Evolutionary conservation across 768 basidiomycete species (phyloP).

Genomic region (Paxillus involutus): DNA sequence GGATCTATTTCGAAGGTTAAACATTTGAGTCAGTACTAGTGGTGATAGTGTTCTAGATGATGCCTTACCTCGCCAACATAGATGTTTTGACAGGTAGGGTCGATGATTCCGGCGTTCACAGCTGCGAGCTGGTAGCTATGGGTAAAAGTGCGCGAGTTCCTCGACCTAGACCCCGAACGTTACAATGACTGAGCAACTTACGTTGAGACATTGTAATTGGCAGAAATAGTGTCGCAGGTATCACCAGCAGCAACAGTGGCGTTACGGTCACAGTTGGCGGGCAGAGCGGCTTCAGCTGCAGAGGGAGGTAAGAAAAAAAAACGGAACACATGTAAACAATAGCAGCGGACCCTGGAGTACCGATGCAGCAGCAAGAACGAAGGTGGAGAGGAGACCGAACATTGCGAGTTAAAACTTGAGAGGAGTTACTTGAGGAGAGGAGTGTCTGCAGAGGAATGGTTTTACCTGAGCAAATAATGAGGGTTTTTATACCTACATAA

Average conservation of each 20-base stretch:
- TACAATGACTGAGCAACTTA: slow-evolving; percentile 29
- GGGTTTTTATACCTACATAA: slow-evolving; percentile 19
- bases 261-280: slow-evolving; percentile 52
- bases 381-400: slow-evolving; percentile 16
- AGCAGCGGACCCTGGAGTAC: slow-evolving; percentile 16
- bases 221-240: slow-evolving; percentile 67
- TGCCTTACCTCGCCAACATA: slow-evolving; percentile 43
- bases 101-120: slow-evolving; percentile 48
- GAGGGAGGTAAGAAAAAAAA: slow-evolving; percentile 15
- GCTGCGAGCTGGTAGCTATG: slow-evolving; percentile 57
- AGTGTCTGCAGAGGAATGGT: background rate
- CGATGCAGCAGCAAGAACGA: slow-evolving; percentile 14
- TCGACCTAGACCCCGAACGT: background rate
- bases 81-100: slow-evolving; percentile 58
- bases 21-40: background rate
- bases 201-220: slow-evolving; percentile 60
- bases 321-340: background rate
- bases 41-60: background rate
- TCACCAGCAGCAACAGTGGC: slow-evolving; percentile 60
- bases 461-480: background rate
- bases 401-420: slow-evolving; percentile 5
- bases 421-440: background rate
- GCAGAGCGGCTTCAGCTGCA: slow-evolving; percentile 44
- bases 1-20: slow-evolving; percentile 21
- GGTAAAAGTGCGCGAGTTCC: background rate